These are phyloP conservation scores for Candida endomychidarum DNA, from an alignment of 805 yeast species.

Conservation along the genomic window DNA sequence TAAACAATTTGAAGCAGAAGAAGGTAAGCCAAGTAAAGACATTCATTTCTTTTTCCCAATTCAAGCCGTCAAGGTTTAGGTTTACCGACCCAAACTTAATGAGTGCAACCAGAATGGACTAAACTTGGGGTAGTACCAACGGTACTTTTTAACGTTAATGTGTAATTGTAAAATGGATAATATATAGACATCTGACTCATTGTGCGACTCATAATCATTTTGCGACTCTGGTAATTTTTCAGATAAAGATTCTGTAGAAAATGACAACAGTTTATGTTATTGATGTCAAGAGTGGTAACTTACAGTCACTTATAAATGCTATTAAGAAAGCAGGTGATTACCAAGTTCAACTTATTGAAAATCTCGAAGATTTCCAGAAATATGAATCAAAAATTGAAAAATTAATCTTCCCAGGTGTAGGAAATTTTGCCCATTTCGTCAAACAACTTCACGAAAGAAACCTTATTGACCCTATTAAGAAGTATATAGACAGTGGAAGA, in stretches of 20 bases:
- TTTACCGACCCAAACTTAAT: no score
- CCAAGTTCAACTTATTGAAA: conserved; percentile 58
- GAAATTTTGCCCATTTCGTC: conserved; percentile 94
- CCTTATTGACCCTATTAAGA: conserved; percentile 62
- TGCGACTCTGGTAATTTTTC: no score
- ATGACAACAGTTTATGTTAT: conserved; percentile 59
- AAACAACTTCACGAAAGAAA: conserved; percentile 60
- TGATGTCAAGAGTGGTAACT: conserved; percentile 92
- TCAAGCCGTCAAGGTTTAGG: conserved; percentile 13
- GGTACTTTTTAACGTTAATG: no score
- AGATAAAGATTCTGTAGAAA: no score
- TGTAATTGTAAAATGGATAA: no score
- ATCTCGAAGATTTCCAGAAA: conserved; percentile 52
- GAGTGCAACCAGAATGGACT: no score
- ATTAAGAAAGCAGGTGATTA: conserved; percentile 71
- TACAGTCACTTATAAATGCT: conserved; percentile 87
- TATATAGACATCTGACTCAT: conserved; percentile 10
- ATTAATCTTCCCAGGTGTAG: conserved; percentile 93
- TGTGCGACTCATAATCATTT: not conserved
- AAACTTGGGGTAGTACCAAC: no score
- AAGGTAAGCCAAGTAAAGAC: conserved; percentile 13
- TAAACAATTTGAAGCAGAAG: conserved; percentile 18
- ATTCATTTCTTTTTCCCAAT: conserved; percentile 17
- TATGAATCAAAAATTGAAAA: conserved; percentile 46
- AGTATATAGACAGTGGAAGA: conserved; percentile 72